Conservation (phyloP, 2,329 filamentous ascomycete species). For the Rhytidhysteron rufulum region DNA sequence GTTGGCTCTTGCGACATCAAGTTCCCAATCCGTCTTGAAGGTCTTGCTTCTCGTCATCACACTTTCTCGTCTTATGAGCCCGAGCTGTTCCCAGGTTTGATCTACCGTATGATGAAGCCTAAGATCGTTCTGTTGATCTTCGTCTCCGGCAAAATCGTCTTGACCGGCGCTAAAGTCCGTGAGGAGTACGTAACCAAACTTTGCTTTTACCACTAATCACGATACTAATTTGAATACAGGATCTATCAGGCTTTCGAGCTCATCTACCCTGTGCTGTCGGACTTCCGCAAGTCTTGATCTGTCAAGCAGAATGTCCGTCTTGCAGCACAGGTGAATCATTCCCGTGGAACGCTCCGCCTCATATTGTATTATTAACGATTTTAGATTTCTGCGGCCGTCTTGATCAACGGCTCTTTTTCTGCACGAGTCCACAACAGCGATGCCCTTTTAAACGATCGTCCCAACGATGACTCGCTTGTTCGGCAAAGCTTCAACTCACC, state of each 20-base stretch:
- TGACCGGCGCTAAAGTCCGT: slow-evolving; percentile 95
- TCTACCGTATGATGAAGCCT: slow-evolving; percentile 99
- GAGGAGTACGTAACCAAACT: slow-evolving; percentile 81
- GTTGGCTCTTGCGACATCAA: slow-evolving; percentile 99
- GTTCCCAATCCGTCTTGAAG: slow-evolving; percentile 96
- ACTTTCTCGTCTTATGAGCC: slow-evolving; percentile 91
- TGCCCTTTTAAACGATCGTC: too few species aligned
- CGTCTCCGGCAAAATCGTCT: slow-evolving; percentile 95
- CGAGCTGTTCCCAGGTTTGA: slow-evolving; percentile 96
- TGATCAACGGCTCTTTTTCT: too few species aligned
- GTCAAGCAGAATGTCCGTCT: slow-evolving; percentile 1
- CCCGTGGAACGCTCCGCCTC: slow-evolving; percentile 1
- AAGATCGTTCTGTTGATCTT: slow-evolving; percentile 98
- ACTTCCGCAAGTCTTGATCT: slow-evolving; percentile 60
- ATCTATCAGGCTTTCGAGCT: slow-evolving; percentile 54
- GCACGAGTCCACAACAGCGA: too few species aligned
- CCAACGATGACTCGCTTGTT: neutral
- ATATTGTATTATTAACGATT: slow-evolving; percentile 4
- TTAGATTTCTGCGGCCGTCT: too few species aligned
- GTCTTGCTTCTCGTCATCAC: slow-evolving; percentile 93
- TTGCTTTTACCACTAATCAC: slow-evolving; percentile 38
- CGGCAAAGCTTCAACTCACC: slow-evolving; percentile 1
- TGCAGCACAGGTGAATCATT: slow-evolving; percentile 2
- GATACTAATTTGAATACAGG: slow-evolving; percentile 68
- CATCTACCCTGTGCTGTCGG: slow-evolving; percentile 92